Evolutionary conservation across 1,284 basidiomycete genomes (phyloP).

Genomic region (Porogramme epimiltina): DNA sequence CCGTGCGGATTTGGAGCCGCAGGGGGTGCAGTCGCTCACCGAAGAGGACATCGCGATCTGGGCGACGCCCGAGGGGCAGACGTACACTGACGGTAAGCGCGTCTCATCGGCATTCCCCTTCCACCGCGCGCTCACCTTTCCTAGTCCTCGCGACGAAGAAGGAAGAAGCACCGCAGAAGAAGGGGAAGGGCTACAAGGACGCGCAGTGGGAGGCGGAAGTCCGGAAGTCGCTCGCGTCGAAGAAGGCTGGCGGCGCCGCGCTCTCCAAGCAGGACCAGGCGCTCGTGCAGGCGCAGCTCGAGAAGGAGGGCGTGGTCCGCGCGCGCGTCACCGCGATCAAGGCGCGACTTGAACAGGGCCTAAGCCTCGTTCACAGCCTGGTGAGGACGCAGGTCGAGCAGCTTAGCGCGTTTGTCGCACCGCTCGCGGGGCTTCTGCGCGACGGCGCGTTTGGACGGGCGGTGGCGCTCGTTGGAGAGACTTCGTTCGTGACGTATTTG

Average conservation of each 20-base stretch:
- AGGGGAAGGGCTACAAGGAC: constrained; percentile 86
- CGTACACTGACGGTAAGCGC: constrained; percentile 75
- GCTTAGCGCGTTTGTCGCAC: constrained; percentile 57
- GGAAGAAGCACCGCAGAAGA: constrained; percentile 52
- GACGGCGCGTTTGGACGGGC: constrained; percentile 64
- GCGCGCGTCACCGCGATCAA: constrained; percentile 58
- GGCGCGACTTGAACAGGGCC: constrained; percentile 60
- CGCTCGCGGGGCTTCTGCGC: constrained; percentile 63
- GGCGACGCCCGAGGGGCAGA: constrained; percentile 78
- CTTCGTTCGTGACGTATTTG: constrained; percentile 77
- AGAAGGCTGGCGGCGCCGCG: constrained; percentile 54
- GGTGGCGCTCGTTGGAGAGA: constrained; percentile 55
- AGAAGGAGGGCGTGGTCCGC: constrained; percentile 75
- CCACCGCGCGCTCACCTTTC: background rate
- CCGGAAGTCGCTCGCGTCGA: constrained; percentile 80
- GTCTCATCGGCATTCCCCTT: background rate
- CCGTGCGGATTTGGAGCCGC: constrained; percentile 60
- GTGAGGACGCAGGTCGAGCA: constrained; percentile 61
- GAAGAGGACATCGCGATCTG: constrained; percentile 82
- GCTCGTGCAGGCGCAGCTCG: constrained; percentile 77
- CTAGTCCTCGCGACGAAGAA: constrained; percentile 69
- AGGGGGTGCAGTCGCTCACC: constrained; percentile 62
- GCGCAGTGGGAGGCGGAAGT: constrained; percentile 94
- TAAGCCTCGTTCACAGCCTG: constrained; percentile 68
- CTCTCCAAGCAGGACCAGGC: constrained; percentile 86